These are phyloP conservation scores for Backusella tuberculispora DNA, from an alignment of 192 early-diverging fungal genomes.

Conservation along the genomic window DNA sequence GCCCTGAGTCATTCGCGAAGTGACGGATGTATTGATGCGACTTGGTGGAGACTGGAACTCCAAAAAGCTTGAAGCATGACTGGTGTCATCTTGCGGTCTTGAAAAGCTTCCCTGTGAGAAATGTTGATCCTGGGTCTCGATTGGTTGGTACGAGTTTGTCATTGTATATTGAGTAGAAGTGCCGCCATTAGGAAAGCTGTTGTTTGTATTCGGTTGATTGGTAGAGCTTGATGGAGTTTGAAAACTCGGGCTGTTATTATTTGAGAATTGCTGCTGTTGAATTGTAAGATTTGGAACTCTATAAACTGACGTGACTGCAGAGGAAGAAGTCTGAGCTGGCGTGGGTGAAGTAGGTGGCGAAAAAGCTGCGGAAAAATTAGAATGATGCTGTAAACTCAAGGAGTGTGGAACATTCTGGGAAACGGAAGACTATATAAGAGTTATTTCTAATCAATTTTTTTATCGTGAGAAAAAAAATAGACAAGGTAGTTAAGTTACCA, in stretches of 20 bases:
- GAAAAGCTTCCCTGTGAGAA: neutral
- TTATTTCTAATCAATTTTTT: slow-evolving; percentile 19
- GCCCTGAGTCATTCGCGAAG: neutral
- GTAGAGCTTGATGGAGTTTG: slow-evolving; percentile 2
- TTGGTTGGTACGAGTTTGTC: slow-evolving; percentile 10
- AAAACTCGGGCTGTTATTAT: neutral
- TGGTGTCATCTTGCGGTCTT: slow-evolving; percentile 14
- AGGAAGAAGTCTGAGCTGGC: neutral
- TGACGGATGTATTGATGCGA: slow-evolving; percentile 10
- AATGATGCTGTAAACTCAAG: neutral
- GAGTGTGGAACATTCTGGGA: neutral
- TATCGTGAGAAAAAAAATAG: slow-evolving; percentile 24
- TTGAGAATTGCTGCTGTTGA: neutral
- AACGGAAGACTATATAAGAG: neutral
- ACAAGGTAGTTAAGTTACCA: neutral
- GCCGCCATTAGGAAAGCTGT: neutral
- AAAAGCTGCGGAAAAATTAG: neutral
- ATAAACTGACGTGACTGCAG: neutral
- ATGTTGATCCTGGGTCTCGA: neutral
- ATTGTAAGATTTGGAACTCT: slow-evolving; percentile 2
- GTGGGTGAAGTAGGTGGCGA: neutral
- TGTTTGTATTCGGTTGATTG: slow-evolving; percentile 11
- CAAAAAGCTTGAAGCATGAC: slow-evolving; percentile 9
- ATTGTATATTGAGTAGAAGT: neutral
- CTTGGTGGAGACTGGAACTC: slow-evolving; percentile 18